Conservation (phyloP, 306 rosid species). For the Inga oerstediana region DNA sequence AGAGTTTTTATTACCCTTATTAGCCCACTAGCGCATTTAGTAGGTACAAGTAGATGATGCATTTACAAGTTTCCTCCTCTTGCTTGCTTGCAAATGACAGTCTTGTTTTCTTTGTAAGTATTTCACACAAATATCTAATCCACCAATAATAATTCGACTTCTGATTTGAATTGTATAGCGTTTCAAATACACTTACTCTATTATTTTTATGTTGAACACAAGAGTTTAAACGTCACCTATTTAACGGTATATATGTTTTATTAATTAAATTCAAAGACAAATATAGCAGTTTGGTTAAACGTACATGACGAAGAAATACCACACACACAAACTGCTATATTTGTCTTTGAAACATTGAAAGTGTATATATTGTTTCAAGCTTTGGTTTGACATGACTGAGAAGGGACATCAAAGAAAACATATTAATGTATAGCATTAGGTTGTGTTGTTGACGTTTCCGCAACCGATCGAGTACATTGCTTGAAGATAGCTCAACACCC, state of each 20-base stretch:
- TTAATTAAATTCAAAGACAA: not conserved
- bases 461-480: conserved; percentile 37
- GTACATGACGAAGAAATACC: not conserved
- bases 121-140: not conserved
- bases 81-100: conserved; percentile 14
- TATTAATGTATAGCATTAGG: not conserved
- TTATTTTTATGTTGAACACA: not conserved
- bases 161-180: not conserved
- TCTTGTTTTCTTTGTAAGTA: not conserved
- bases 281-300: not conserved
- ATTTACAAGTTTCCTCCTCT: conserved; percentile 19
- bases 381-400: conserved; percentile 27
- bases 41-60: conserved; percentile 30
- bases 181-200: not conserved
- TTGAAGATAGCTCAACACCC: conserved; percentile 36
- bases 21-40: conserved; percentile 39
- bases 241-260: not conserved
- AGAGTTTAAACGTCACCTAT: not conserved
- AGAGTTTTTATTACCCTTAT: conserved; percentile 24
- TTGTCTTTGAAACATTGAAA: not conserved
- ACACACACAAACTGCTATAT: not conserved
- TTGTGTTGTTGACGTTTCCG: conserved; percentile 43
- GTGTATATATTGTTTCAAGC: not conserved
- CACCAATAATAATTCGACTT: not conserved
- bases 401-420: not conserved